Conservation (phyloP, 192 early-diverging fungal genomes). For the Lobosporangium transversale region DNA sequence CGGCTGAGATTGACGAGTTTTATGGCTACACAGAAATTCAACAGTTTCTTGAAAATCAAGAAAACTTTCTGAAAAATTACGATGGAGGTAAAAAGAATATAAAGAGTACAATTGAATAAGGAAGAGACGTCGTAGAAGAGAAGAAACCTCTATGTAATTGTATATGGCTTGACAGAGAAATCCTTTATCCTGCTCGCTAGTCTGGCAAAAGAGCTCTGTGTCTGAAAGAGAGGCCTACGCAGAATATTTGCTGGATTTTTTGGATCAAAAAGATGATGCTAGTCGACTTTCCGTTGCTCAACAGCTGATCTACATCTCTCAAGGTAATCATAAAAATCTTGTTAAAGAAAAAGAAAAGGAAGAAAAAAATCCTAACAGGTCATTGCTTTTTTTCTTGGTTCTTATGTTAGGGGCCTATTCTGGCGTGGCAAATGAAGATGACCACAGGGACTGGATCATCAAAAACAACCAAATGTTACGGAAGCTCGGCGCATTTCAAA, state of each 20-base stretch:
- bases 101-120: not conserved
- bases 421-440: constrained; percentile 41
- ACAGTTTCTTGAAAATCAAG: constrained; percentile 53
- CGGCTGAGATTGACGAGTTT: constrained; percentile 68
- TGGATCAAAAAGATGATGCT: constrained; percentile 63
- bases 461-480: constrained; percentile 68
- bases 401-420: constrained; percentile 19
- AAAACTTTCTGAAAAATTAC: constrained; percentile 54
- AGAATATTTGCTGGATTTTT: constrained; percentile 62
- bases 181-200: constrained; percentile 30
- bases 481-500: constrained; percentile 66
- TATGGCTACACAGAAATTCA: constrained; percentile 63
- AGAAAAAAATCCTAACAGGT: too few relatives aligned
- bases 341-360: not conserved
- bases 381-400: not conserved
- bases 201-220: constrained; percentile 53
- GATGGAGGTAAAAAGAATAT: constrained; percentile 34
- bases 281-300: constrained; percentile 62
- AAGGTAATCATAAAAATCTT: constrained; percentile 58
- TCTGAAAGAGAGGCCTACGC: constrained; percentile 59
- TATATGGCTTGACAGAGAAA: not conserved
- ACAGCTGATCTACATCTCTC: constrained; percentile 70
- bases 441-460: constrained; percentile 65
- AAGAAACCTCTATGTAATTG: too few relatives aligned
- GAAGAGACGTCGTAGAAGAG: too few relatives aligned